Base-by-base conservation (phyloP, 176 grass and related monocot genomes). In the Musa itinerans region DNA sequence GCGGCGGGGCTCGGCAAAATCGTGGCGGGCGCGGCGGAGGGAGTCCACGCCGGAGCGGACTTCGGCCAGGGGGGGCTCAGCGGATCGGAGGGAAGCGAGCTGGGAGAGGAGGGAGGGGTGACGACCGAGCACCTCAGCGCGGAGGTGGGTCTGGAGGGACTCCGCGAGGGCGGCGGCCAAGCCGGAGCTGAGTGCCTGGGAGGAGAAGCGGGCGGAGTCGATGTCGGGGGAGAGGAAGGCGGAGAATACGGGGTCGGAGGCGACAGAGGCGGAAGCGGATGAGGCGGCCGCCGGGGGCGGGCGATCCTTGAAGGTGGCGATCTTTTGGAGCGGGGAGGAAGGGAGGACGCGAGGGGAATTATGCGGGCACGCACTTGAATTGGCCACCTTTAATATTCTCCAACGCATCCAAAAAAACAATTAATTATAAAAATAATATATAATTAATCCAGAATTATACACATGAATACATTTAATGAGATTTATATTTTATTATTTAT, bases 81-180 rank as follows among this genome's bases (percentile, higher is more conserved):
- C 89, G 54, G 86, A 87, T 69, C 93, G 93, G 63, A 97, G 93
- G 48, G 93, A 97, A 23, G 92, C 87, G 77, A 97, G 93, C 52
- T 92, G 90, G 8, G 93, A 86, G 12, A 97, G 90, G 57, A 97
- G 87, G 25, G 83, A 83, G 19, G 90, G 85, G 23, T 97, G 93
- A 66, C 93, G 93, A 13, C 83, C 84, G 49, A 97, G 90, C 58
- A 97, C 93, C 85, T 97, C 87, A 57, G 86, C 71, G n/a, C 90
- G 90, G 55, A 97, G 93, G 63, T 92, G 90, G 13, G 80, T 81
- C 3, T 91, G 86, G 15, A 96, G 89, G 73, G 86, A 87, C 24
- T 24, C 24, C 24, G 24, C 89, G 70, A 90, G 89, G 54, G 93
- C 87, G 27, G 89, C 89, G n/a, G 93, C 81, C 61, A 89, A 89